phyloP scores from a whole-genome alignment of 106 monocot genomes.

The Ottelia alismoides region DNA sequence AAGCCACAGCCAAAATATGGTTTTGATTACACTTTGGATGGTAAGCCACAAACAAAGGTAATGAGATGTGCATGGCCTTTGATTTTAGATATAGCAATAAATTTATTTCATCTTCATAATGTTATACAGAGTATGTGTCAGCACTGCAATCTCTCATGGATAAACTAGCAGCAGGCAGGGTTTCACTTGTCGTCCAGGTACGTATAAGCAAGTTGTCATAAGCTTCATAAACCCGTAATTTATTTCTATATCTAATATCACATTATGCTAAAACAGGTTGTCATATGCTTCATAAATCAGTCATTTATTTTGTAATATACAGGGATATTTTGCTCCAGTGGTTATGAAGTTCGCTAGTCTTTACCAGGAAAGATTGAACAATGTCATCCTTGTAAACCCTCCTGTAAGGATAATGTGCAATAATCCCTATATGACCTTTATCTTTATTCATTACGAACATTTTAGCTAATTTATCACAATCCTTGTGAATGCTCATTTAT shows the following conservation, averaged over 20 bases:
- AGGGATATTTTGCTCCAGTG: slow-evolving; percentile 95
- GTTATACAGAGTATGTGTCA: slow-evolving; percentile 57
- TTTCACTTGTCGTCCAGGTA: slow-evolving; percentile 92
- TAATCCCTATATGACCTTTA: not conserved
- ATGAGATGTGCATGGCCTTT: no score
- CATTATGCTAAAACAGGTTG: not conserved
- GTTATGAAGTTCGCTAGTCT: slow-evolving; percentile 62
- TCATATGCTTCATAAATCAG: no score
- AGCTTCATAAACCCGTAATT: no score
- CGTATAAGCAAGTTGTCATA: no score
- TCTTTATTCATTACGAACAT: not conserved
- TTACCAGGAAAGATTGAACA: slow-evolving; percentile 73
- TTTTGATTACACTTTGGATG: slow-evolving; percentile 93
- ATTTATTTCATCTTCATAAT: no score
- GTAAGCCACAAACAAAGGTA: no score
- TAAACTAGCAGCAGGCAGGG: slow-evolving; percentile 37
- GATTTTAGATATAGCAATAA: no score
- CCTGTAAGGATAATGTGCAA: slow-evolving; percentile 51
- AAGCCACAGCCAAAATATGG: slow-evolving; percentile 98
- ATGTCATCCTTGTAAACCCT: slow-evolving; percentile 86
- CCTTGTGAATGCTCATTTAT: no score
- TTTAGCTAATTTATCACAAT: no score
- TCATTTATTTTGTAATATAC: slow-evolving; percentile 10
- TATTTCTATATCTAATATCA: no score
- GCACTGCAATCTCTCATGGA: slow-evolving; percentile 71